These are phyloP conservation scores for Penicillium capsulatum DNA, from an alignment of 2,329 filamentous ascomycete species.

Conservation along the genomic window DNA sequence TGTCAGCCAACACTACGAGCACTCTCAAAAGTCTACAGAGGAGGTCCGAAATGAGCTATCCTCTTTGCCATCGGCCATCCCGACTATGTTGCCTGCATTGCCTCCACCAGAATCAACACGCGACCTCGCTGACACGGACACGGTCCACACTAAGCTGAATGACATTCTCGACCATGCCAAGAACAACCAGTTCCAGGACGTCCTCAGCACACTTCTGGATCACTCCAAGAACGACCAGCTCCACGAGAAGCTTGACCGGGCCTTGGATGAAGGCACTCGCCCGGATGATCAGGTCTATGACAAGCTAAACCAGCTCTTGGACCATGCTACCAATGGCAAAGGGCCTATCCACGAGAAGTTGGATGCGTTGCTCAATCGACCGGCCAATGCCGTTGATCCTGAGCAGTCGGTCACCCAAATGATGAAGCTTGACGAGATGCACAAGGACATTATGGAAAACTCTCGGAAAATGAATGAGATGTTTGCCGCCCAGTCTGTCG, in stretches of 20 bases:
- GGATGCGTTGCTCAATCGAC: constrained; percentile 55
- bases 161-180: constrained; percentile 37
- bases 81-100: constrained; percentile 53
- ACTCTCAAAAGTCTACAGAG: constrained; percentile 66
- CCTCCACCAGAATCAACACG: constrained; percentile 36
- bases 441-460: constrained; percentile 78
- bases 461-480: constrained; percentile 81
- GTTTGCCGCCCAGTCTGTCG: constrained; percentile 30
- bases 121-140: constrained; percentile 57
- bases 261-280: constrained; percentile 34
- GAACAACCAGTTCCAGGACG: constrained; percentile 57
- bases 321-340: constrained; percentile 29
- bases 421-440: constrained; percentile 80
- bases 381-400: constrained; percentile 48
- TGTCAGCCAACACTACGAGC: constrained; percentile 82
- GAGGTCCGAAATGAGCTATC: constrained; percentile 57
- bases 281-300: constrained; percentile 50
- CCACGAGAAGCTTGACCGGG: constrained; percentile 55
- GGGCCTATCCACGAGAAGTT: constrained; percentile 34
- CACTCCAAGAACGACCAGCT: constrained; percentile 51
- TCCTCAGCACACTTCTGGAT: constrained; percentile 48
- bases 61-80: constrained; percentile 49
- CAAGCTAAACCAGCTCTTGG: constrained; percentile 51
- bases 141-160: constrained; percentile 58
- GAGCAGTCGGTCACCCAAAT: constrained; percentile 70